phyloP scores from a whole-genome alignment of 257 asterid genomes.

The Orobanche coerulescens region DNA sequence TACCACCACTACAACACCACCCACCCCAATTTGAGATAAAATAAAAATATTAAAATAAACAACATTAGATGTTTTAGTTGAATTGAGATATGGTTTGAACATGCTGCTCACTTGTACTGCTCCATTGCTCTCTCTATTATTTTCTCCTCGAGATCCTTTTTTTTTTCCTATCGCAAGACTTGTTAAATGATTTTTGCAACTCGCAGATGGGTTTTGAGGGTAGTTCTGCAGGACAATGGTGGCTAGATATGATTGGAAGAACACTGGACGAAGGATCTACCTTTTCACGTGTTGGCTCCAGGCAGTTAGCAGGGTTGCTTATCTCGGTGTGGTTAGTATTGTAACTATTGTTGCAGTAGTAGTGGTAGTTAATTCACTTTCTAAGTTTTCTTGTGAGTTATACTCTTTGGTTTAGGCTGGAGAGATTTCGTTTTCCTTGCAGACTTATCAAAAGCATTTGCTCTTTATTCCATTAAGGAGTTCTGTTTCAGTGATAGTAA shows the following conservation, averaged over 20 bases:
- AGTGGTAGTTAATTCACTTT: neutral
- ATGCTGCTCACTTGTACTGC: neutral
- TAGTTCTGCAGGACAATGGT: constrained; percentile 95
- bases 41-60: no score
- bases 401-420: constrained; percentile 6
- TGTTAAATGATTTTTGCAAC: constrained; percentile 16
- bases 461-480: constrained; percentile 4
- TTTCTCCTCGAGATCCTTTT: neutral
- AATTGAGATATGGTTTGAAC: constrained; percentile 1
- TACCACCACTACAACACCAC: neutral
- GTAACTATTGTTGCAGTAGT: constrained; percentile 15
- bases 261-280: constrained; percentile 89
- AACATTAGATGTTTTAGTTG: neutral
- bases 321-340: constrained; percentile 82
- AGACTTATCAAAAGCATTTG: neutral
- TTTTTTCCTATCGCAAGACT: neutral
- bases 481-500: neutral
- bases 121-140: neutral
- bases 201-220: constrained; percentile 98
- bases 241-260: constrained; percentile 90
- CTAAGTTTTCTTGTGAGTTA: neutral
- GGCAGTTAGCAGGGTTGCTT: constrained; percentile 96
- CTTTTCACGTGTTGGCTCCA: constrained; percentile 80
- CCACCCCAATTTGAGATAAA: neutral
- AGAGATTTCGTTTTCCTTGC: constrained; percentile 6